Base-by-base conservation (phyloP, 148 eudicot genomes). In the Tetragonia tetragonoides region DNA sequence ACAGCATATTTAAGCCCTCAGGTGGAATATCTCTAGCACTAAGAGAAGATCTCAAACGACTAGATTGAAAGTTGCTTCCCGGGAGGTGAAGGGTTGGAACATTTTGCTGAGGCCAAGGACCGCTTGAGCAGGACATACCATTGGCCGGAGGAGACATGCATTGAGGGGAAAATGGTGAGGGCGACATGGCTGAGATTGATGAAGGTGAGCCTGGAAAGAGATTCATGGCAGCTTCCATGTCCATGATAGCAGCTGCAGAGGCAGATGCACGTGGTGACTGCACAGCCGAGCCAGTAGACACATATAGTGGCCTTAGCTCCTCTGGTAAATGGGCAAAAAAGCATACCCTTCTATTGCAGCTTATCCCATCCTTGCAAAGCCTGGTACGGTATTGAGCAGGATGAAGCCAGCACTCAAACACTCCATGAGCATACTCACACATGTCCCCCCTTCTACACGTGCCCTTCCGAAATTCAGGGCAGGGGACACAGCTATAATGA, bases 401-500 rank as follows among this genome's bases (percentile, higher is more conserved):
- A 28, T 28, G 34, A 28, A 28, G 34, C 34, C 34, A 28, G 34
- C 34, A 28, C 34, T 28, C 34, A 28, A 28, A 28, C 34, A 28
- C 34, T 28, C 34, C 34, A 28, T 28, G 34, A 28, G 34, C 97
- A 72, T 90, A 90, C 68, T 88, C 94, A 72, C 93, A 92, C 90
- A 88, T 86, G 74, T 92, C 92, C 10, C 91, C 93, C 39, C 90
- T 79, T 79, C 92, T 86, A 64, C 94, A 92, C 6, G 93, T 78
- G 9, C 92, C 91, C 83, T 92, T 90, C 8, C 93, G 78, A 74
- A 92, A 92, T 57, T 92, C 97, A 53, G 94, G 93, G 64, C 97
- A 92, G 4, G 94, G 94, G 38, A 92, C 97, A 81, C 97, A 90
- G 68, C 94, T 90, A 82, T 90, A 92, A 63, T 92, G 94, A 75